Conservation (phyloP, 2,329 filamentous ascomycete genomes). For the Dactylellina drechsleri region DNA sequence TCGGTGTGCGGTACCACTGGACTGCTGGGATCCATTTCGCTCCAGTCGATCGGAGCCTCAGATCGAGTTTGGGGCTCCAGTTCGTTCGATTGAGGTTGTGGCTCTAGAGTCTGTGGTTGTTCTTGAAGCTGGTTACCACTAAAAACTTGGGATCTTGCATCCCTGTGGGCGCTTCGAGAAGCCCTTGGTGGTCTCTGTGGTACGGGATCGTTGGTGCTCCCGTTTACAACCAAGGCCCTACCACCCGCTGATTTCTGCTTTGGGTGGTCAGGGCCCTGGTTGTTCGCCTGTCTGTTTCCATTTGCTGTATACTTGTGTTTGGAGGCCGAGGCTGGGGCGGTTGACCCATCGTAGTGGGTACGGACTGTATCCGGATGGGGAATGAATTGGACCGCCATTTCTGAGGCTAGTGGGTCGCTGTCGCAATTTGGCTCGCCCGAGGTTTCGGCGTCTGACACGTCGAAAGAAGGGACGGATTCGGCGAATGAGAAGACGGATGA, state of each 20-base stretch:
- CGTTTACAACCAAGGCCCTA: slow-evolving; percentile 40
- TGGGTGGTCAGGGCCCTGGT: neutral
- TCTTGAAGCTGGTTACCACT: neutral
- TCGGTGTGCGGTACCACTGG: neutral
- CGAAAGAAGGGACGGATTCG: slow-evolving; percentile 19
- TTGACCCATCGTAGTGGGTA: slow-evolving; percentile 11
- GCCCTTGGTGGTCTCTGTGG: slow-evolving; percentile 5
- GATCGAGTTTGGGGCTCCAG: too few relatives aligned
- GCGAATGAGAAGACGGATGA: slow-evolving; percentile 5
- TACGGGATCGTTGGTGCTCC: slow-evolving; percentile 39
- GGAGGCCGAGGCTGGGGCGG: neutral
- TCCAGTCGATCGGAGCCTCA: too few relatives aligned
- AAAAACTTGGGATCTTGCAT: neutral
- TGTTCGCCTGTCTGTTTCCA: neutral
- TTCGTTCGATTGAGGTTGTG: neutral
- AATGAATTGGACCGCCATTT: slow-evolving; percentile 41
- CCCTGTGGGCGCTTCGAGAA: neutral
- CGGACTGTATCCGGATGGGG: slow-evolving; percentile 21
- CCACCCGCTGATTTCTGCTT: neutral
- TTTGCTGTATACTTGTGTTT: slow-evolving; percentile 1
- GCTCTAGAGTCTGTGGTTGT: neutral
- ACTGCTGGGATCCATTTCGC: too few relatives aligned
- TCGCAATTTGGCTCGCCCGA: slow-evolving; percentile 9
- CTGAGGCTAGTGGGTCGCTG: neutral
- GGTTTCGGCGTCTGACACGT: slow-evolving; percentile 31